Evolutionary conservation across 2,329 filamentous ascomycete species (phyloP), one percentile per base, ranked within the genome.

Genomic region (Coniella vitis): DNA sequence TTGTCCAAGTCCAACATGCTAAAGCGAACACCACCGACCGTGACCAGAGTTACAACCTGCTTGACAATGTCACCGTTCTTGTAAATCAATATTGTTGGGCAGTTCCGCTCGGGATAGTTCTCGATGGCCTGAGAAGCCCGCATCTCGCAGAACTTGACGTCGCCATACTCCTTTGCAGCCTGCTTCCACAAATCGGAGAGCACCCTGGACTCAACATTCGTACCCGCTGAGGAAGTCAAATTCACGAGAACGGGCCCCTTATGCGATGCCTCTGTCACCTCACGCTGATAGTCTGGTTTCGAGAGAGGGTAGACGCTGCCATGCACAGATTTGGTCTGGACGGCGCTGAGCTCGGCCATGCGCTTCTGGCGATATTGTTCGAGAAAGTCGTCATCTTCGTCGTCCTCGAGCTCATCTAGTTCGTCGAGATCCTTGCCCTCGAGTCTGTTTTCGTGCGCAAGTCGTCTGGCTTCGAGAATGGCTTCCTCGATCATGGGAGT

Each of bases 81-180:
- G 69, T 98, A 98, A 0, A 95, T 79, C 54, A 98, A 64, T 32
- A 98, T 89, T 0, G 93, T 98, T 2, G 93, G 93, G 50, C 90
- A 95, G 65, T 98, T 98, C 49, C 79, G 78, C 60, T 97, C 93
- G 2, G 93, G 93, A 66, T 98, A 98, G 36, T 89, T 89, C 65
- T 97, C 93, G 58, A 98, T 96, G 50, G 93, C 95, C 70, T 96
- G 81, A 62, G 89, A 84, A 7, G 84, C 93, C 58, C 84, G 80
- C 58, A 98, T 97, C 70, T 97, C 88, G 65, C 91, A 97, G 68
- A 98, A 98, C 69, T 98, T 98, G 65, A 98, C 74, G 56, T 98
- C 91, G 17, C 90, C 89, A 62, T 90, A 98, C 61, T 91, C 89
- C 52, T 69, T 70, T 1, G 93, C 91, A 36, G 93, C 77, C 61